Evolutionary conservation across 495 filamentous ascomycete genomes (phyloP), one percentile per base, ranked within the genome.

Genomic region (Penicillium bialowiezense): DNA sequence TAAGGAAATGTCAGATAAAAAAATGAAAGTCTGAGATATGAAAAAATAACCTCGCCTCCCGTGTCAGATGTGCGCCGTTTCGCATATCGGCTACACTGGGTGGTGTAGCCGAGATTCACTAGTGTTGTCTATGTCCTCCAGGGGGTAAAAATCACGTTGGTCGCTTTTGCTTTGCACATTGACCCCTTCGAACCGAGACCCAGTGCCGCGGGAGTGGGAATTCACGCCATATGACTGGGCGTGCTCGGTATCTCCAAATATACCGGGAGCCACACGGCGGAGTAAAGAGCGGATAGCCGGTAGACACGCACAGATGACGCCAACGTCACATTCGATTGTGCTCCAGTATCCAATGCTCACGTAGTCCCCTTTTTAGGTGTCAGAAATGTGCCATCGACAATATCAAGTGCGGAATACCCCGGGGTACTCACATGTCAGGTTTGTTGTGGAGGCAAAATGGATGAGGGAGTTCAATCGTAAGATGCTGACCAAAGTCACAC

Each of bases 401-500:
- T 0, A 10, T 5, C 1, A 20, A 38, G 7, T 3, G n/a, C n/a
- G 2, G 33, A 10, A 40, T 12, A 6, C 1, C 5, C 29, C 2
- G 7, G 3, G 19, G 12, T 18, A 55, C 67, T 60, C 23, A 70
- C 67, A 70, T 8, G 65, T 70, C 15, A 62, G 32, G 23, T 70
- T 67, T 0, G 52, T 32, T 1, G 65, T 68, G 18, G 39, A 54
- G 2, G 65, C 65, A 43, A 70, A 68, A 7, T 58, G 41, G 36
- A 70, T 61, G 2, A 70, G 54, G 2, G 63, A 64, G 13, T 60
- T 58, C n/a, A 70, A 38, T 3, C 65, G 63, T 13, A 68, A 38
- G n/a, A 68, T 67, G 24, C 63, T 70, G 31, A 70, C 54, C 3
- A 70, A 43, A 5, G 67, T 70, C 15, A 68, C 61, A 43, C 67